Evolutionary conservation across 352 stramenopile genomes (phyloP), one percentile per base, ranked within the genome.

Genomic region (Bremia lactucae): DNA sequence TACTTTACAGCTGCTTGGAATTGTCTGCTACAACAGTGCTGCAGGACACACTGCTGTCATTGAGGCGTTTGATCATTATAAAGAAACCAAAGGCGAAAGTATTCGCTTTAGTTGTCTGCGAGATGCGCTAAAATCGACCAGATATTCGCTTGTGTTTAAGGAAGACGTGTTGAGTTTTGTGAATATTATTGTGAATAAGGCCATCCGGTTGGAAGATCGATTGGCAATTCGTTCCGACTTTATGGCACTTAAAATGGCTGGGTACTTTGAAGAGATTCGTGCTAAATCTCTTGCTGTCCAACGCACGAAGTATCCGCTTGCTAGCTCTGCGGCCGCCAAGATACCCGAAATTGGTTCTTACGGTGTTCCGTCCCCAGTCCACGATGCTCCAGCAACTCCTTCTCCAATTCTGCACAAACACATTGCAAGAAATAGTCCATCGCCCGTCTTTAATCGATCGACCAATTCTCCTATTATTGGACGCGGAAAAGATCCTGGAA

Each of bases 151-250:
- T 2, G 69, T 81, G n/a, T 91, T 91, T 63, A 91, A 91, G 38
- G 78, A 91, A 60, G 78, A 91, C 44, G 78, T 91, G 46, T 54
- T 91, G 34, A 88, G 75, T 45, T 91, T 91, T 59, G 75, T 91
- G 35, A 91, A 91, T 63, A 88, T 91, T 50, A 87, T 91, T 45
- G 78, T 91, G 19, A 91, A 91, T 62, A 91, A 91, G 58, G 78
- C 75, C 2, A 87, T 91, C 20, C 69, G 75, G 9, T 49, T 91
- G 6, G 78, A 91, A 62, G 72, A 87, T 42, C 78, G 78, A 31
- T 42, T 91, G 34, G 78, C 72, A 25, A 91, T 91, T 41, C 78
- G 78, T 10, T 72, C 70, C 21, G 78, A 91, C 41, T 91, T 91
- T 47, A 86, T 91, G 41, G 72, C 75, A 33, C 64, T 91, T 14